Evolutionary conservation across 768 basidiomycete species (phyloP).

Genomic region (Multifurca ochricompacta): DNA sequence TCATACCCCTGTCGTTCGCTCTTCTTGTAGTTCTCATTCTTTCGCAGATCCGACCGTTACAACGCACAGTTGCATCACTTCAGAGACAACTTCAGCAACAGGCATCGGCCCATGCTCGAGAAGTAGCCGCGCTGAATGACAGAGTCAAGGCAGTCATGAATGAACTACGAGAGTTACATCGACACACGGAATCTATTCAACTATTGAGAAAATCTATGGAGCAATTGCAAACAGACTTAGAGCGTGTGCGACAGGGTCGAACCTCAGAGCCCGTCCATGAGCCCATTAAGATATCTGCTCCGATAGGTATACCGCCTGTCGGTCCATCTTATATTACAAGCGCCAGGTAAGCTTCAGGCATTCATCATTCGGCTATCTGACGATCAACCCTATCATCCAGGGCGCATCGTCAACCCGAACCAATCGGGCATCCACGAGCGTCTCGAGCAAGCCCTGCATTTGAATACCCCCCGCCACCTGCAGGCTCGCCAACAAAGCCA

Average conservation of each 20-base stretch:
- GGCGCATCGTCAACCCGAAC: slow-evolving; percentile 3
- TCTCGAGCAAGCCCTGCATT: slow-evolving; percentile 16
- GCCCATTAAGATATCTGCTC: slow-evolving; percentile 6
- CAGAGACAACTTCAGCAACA: slow-evolving; percentile 19
- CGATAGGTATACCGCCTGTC: slow-evolving; percentile 2
- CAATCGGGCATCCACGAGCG: background rate
- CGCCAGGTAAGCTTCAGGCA: slow-evolving; percentile 4
- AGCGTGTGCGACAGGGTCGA: slow-evolving; percentile 2
- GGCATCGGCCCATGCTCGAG: slow-evolving; percentile 10
- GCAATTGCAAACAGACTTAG: slow-evolving; percentile 16
- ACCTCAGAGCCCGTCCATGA: slow-evolving; percentile 13
- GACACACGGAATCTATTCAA: slow-evolving; percentile 16
- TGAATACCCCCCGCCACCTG: slow-evolving; percentile 20
- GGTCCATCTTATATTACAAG: slow-evolving; percentile 4
- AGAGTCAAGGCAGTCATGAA: slow-evolving; percentile 10
- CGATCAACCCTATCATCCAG: background rate
- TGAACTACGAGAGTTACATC: slow-evolving; percentile 15
- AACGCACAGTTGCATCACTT: slow-evolving; percentile 13
- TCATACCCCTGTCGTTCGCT: background rate
- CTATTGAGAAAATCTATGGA: slow-evolving; percentile 16
- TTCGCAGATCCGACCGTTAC: slow-evolving; percentile 14
- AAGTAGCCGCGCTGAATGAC: slow-evolving; percentile 14
- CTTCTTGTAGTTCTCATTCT: background rate
- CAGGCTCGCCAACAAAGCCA: slow-evolving; percentile 17
- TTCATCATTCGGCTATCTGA: background rate